These are phyloP conservation scores for Jacaranda copaia DNA, from an alignment of 257 asterid genomes.

Conservation along the genomic window DNA sequence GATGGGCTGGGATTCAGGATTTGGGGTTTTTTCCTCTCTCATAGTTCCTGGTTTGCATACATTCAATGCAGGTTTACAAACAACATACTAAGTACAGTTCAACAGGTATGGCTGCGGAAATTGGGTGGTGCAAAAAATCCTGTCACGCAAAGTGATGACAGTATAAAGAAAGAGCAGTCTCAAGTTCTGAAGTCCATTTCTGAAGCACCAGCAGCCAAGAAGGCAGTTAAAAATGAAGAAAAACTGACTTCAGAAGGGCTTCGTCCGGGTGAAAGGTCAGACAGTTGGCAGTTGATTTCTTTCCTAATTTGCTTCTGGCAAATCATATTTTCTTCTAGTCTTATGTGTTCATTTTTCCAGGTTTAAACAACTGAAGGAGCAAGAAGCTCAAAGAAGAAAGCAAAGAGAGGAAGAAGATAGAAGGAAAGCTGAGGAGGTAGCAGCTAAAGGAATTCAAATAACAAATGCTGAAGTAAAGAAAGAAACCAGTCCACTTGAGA, in stretches of 20 bases:
- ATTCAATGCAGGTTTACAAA: slow-evolving; percentile 81
- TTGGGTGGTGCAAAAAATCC: slow-evolving; percentile 89
- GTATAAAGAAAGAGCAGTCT: slow-evolving; percentile 53
- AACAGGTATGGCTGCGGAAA: slow-evolving; percentile 92
- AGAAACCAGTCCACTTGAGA: slow-evolving; percentile 40
- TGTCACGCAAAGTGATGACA: slow-evolving; percentile 53
- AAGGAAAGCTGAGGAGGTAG: slow-evolving; percentile 58
- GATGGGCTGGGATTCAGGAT: background rate
- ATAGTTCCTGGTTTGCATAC: slow-evolving; percentile 13
- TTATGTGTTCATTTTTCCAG: slow-evolving; percentile 45
- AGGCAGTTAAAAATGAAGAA: slow-evolving; percentile 49
- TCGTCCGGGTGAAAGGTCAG: slow-evolving; percentile 93
- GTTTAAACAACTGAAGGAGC: slow-evolving; percentile 90
- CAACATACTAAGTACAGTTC: slow-evolving; percentile 87
- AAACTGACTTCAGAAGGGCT: slow-evolving; percentile 59
- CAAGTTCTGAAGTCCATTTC: slow-evolving; percentile 53
- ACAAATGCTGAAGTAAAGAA: slow-evolving; percentile 42
- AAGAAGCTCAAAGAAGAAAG: slow-evolving; percentile 70
- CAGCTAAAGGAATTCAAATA: slow-evolving; percentile 41
- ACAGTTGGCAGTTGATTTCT: slow-evolving; percentile 20
- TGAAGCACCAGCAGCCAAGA: slow-evolving; percentile 54
- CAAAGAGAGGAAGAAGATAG: slow-evolving; percentile 82
- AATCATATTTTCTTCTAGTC: slow-evolving; percentile 10
- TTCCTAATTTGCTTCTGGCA: slow-evolving; percentile 17
- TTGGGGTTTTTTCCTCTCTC: background rate